Percentiles rank a stretch among this genome's conserved stretches.
phyloP scores from a whole-genome alignment of 306 rosid genomes.

The Senna siamea region DNA sequence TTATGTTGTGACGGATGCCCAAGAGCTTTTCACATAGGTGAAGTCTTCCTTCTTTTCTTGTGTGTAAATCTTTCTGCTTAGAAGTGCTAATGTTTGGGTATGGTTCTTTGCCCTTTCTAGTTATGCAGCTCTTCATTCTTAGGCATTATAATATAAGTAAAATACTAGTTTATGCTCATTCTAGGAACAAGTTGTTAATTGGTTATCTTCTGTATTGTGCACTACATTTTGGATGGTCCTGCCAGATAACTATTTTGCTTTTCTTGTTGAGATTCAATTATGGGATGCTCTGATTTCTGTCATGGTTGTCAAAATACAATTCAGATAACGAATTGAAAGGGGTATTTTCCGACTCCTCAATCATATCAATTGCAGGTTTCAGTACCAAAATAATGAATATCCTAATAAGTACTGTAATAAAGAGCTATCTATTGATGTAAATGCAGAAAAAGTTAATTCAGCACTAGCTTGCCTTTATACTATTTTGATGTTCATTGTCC shows the following conservation, averaged over 20 bases:
- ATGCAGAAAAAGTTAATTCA: background rate
- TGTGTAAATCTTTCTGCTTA: background rate
- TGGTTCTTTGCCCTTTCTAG: conserved; percentile 8
- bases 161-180: background rate
- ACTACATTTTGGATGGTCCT: background rate
- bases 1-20: conserved; percentile 96
- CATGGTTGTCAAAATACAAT: background rate
- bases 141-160: background rate
- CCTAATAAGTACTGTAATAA: background rate
- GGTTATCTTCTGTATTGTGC: background rate
- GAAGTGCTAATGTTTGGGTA: background rate
- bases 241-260: background rate
- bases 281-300: background rate
- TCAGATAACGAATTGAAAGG: background rate
- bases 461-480: background rate
- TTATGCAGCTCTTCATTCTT: conserved; percentile 12
- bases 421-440: background rate
- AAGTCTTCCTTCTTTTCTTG: conserved; percentile 25
- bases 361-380: background rate
- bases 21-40: conserved; percentile 85
- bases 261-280: background rate
- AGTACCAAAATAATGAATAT: background rate
- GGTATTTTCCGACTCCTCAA: background rate
- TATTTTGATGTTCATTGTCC: background rate
- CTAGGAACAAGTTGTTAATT: background rate